Conservation (phyloP, 108 stramenopile genomes). For the Mayamaea pseudoterrestris region DNA sequence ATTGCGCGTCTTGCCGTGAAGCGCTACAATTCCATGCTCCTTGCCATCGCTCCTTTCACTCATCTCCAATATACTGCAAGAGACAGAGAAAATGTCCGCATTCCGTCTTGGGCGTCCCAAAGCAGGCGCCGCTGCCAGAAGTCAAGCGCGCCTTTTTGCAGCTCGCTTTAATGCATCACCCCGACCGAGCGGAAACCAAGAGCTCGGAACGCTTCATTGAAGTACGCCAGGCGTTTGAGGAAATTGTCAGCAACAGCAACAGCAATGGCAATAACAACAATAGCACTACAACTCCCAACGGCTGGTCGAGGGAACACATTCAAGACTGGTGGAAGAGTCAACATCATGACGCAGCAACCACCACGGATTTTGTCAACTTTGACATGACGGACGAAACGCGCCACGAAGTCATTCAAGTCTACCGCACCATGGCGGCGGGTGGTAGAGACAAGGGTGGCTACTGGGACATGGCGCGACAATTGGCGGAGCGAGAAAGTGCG, state of each 20-base stretch:
- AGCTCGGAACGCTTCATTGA: conserved; percentile 13
- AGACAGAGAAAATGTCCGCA: too few relatives aligned
- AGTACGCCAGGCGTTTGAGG: conserved; percentile 34
- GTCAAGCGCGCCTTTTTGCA: conserved; percentile 28
- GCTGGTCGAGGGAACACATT: neutral
- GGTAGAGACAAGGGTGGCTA: conserved; percentile 24
- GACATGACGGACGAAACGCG: conserved; percentile 17
- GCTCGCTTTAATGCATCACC: conserved; percentile 35
- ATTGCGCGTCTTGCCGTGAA: too few relatives aligned
- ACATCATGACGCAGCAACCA: conserved; percentile 27
- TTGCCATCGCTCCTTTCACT: too few relatives aligned
- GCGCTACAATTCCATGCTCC: too few relatives aligned
- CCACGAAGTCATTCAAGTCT: conserved; percentile 25
- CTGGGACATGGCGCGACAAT: conserved; percentile 29
- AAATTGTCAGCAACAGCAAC: conserved; percentile 9
- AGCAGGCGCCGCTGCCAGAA: conserved; percentile 1
- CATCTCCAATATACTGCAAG: too few relatives aligned
- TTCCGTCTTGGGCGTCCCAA: conserved; percentile 20
- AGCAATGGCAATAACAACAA: neutral
- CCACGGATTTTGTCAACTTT: conserved; percentile 22
- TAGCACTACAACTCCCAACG: neutral
- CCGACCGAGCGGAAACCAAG: conserved; percentile 13
- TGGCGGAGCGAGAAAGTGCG: conserved; percentile 16
- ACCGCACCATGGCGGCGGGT: conserved; percentile 11
- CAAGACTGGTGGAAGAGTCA: conserved; percentile 11